phyloP scores from a whole-genome alignment of 768 basidiomycete genomes.

The Paxillus ammoniavirescens region DNA sequence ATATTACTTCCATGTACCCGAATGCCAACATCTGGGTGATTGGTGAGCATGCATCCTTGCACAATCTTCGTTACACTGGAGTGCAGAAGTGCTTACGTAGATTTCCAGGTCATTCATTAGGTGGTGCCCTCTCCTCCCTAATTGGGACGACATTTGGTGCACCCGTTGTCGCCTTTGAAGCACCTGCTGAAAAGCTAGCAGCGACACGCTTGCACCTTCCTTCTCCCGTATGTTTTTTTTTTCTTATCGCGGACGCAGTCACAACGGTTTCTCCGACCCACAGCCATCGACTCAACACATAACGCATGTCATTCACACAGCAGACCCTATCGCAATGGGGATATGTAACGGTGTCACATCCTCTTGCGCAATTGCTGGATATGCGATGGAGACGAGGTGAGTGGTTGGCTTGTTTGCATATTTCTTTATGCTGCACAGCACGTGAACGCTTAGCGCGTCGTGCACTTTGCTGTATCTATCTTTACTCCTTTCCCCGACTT shows the following conservation, averaged over 20 bases:
- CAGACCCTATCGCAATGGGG: slow-evolving; percentile 91
- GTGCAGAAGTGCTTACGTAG: neutral
- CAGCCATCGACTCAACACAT: slow-evolving; percentile 74
- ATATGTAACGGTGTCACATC: slow-evolving; percentile 76
- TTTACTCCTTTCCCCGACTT: neutral
- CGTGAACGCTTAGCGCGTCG: too few relatives aligned
- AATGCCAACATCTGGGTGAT: slow-evolving; percentile 86
- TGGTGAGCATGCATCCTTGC: slow-evolving; percentile 38
- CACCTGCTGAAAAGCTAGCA: slow-evolving; percentile 71
- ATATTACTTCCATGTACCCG: slow-evolving; percentile 89
- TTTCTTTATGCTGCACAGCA: too few relatives aligned
- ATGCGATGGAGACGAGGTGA: slow-evolving; percentile 74
- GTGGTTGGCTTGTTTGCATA: slow-evolving; percentile 2
- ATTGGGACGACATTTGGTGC: slow-evolving; percentile 89
- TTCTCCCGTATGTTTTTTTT: slow-evolving; percentile 55
- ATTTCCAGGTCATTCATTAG: slow-evolving; percentile 66
- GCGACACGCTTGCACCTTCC: slow-evolving; percentile 84
- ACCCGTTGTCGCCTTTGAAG: slow-evolving; percentile 89
- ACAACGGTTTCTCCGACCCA: neutral
- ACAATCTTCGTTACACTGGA: neutral
- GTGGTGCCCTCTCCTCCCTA: slow-evolving; percentile 82
- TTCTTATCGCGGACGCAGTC: neutral
- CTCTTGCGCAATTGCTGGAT: slow-evolving; percentile 79
- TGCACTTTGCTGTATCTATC: too few relatives aligned
- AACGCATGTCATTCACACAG: slow-evolving; percentile 90